phyloP scores from a whole-genome alignment of 2,329 filamentous ascomycete species.

The Ramularia endophylla region DNA sequence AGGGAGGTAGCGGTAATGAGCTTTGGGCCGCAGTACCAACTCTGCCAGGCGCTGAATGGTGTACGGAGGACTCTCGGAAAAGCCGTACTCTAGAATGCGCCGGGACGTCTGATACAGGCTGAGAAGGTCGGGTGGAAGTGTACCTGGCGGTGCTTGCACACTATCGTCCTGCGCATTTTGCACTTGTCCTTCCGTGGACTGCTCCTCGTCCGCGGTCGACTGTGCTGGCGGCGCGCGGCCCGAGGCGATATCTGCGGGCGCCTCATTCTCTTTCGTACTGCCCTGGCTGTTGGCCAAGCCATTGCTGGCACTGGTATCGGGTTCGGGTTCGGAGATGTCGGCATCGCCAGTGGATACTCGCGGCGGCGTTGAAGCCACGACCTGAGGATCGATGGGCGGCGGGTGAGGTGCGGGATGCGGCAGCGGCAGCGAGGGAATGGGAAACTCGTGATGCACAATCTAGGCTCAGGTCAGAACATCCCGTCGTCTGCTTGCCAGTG shows the following conservation, averaged over 20 bases:
- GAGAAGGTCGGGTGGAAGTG: constrained; percentile 59
- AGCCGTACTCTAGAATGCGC: constrained; percentile 44
- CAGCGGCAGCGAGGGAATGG: constrained; percentile 57
- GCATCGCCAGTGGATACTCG: constrained; percentile 30
- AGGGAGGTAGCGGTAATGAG: constrained; percentile 74
- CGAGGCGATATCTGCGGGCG: constrained; percentile 36
- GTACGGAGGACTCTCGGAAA: constrained; percentile 73
- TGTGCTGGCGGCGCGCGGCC: constrained; percentile 30
- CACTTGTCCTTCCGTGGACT: neutral
- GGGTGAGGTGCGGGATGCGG: constrained; percentile 40
- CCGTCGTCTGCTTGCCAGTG: constrained; percentile 6
- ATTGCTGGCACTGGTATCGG: constrained; percentile 19
- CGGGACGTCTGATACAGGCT: constrained; percentile 42
- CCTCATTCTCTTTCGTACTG: constrained; percentile 62
- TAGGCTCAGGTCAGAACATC: constrained; percentile 33
- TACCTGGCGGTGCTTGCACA: constrained; percentile 31
- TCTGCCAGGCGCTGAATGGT: constrained; percentile 90
- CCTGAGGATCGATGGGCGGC: constrained; percentile 32
- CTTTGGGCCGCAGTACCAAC: constrained; percentile 68
- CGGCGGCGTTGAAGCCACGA: constrained; percentile 28
- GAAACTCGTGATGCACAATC: constrained; percentile 72
- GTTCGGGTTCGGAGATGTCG: constrained; percentile 16
- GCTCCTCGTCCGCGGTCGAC: neutral
- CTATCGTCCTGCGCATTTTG: constrained; percentile 27
- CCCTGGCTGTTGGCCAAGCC: constrained; percentile 41